A percentile compares a stretch with the other conserved stretches of the same genome.
These are phyloP conservation scores for Inga leiocalycina DNA, from an alignment of 306 rosid species.

Conservation along the genomic window DNA sequence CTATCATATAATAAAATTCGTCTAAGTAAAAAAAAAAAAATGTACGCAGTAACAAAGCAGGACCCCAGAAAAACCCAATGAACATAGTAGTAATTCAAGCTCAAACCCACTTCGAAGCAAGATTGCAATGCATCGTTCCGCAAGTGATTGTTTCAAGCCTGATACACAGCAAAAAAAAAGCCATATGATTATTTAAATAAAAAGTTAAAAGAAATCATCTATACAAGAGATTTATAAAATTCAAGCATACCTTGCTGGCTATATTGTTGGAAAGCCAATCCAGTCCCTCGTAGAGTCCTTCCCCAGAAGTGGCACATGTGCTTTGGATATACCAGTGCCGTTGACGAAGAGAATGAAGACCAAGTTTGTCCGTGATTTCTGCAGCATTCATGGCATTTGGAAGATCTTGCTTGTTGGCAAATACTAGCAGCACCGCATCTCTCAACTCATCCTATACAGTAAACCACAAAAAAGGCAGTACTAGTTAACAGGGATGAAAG, in stretches of 20 bases:
- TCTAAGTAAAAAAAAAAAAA: background rate
- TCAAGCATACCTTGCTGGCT: slow-evolving; percentile 44
- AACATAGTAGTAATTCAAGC: background rate
- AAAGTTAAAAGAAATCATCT: background rate
- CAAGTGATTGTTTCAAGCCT: slow-evolving; percentile 24
- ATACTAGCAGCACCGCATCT: slow-evolving; percentile 59
- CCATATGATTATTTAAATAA: background rate
- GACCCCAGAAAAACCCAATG: background rate
- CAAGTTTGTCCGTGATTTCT: slow-evolving; percentile 58
- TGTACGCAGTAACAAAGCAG: background rate
- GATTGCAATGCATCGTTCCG: background rate
- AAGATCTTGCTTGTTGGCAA: slow-evolving; percentile 69
- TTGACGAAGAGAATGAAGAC: slow-evolving; percentile 63
- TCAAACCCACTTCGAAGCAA: background rate
- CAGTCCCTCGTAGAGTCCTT: slow-evolving; percentile 60
- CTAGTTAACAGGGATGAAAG: background rate
- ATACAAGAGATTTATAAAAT: background rate
- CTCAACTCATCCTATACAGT: slow-evolving; percentile 54
- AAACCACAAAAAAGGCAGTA: background rate
- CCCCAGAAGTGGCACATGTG: slow-evolving; percentile 63
- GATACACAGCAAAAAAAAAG: background rate
- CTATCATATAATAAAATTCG: slow-evolving; percentile 12
- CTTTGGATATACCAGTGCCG: slow-evolving; percentile 65
- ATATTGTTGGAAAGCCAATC: slow-evolving; percentile 66
- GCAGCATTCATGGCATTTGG: slow-evolving; percentile 69